A percentile compares a stretch with the other conserved stretches of the same genome.
phyloP scores from a whole-genome alignment of 192 early-diverging fungal genomes.

The Mortierella alpina region DNA sequence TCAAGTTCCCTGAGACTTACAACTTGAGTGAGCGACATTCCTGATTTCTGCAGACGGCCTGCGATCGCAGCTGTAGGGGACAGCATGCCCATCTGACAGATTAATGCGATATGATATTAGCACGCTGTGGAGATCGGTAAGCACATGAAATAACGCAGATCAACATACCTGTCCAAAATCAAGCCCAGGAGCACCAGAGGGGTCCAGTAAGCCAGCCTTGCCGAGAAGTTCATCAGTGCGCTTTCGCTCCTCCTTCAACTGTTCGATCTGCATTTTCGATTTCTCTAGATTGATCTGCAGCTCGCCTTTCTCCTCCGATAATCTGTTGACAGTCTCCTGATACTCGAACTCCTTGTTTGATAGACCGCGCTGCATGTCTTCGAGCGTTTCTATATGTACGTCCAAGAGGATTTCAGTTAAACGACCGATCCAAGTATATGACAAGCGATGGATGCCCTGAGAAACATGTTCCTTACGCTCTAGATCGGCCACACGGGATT shows the following conservation, averaged over 20 bases:
- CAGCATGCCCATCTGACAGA: conserved; percentile 41
- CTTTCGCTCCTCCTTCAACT: conserved; percentile 57
- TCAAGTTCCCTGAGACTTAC: conserved; percentile 7
- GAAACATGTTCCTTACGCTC: conserved; percentile 37
- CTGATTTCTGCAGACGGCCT: conserved; percentile 54
- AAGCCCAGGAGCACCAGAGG: conserved; percentile 11
- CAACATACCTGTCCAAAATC: conserved; percentile 47
- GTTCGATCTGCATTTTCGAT: conserved; percentile 29
- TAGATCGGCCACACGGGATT: conserved; percentile 63
- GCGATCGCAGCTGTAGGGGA: conserved; percentile 69
- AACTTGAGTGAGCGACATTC: conserved; percentile 72
- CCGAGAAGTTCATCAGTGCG: conserved; percentile 56
- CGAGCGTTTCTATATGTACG: conserved; percentile 26
- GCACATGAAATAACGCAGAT: not conserved
- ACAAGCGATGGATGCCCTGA: not conserved
- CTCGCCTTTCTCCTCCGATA: conserved; percentile 44
- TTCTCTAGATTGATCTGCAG: conserved; percentile 59
- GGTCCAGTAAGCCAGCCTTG: conserved; percentile 39
- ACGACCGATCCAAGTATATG: no score
- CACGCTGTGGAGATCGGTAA: conserved; percentile 2
- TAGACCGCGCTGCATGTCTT: conserved; percentile 29
- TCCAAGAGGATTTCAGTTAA: not conserved
- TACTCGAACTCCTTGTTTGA: conserved; percentile 29
- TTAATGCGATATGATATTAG: not conserved
- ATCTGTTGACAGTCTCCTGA: conserved; percentile 17